Percentiles rank a stretch among this genome's conserved stretches.
Evolutionary conservation across 129 eudicot species (phyloP).

Genomic region (Rutidosis leptorrhynchoides): DNA sequence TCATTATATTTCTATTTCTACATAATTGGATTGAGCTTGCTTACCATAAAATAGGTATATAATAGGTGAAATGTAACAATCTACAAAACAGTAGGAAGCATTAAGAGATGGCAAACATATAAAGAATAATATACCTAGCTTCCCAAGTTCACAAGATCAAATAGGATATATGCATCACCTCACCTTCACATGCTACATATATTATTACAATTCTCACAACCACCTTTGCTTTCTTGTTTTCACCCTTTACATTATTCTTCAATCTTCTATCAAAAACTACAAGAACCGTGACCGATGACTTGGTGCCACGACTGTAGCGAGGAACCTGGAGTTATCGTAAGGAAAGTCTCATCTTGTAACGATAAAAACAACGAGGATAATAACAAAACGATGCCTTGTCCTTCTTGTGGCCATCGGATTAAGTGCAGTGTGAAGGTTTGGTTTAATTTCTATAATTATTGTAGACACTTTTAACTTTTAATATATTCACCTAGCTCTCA

Average conservation of each 20-base stretch:
- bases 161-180: constrained; percentile 16
- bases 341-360: constrained; percentile 18
- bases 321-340: constrained; percentile 20
- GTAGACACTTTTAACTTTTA: neutral
- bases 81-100: constrained; percentile 19
- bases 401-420: constrained; percentile 59
- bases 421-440: constrained; percentile 44
- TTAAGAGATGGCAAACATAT: constrained; percentile 24
- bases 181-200: constrained; percentile 15
- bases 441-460: neutral
- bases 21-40: neutral
- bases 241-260: constrained; percentile 13
- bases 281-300: constrained; percentile 35
- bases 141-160: constrained; percentile 43
- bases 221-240: constrained; percentile 20
- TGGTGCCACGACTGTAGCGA: constrained; percentile 48
- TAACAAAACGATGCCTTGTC: constrained; percentile 36
- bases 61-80: constrained; percentile 24
- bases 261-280: neutral
- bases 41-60: neutral
- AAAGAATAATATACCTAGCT: constrained; percentile 55
- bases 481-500: too few relatives aligned
- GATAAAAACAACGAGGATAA: constrained; percentile 6
- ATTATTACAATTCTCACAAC: constrained; percentile 22
- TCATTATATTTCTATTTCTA: neutral